A percentile compares a stretch with the other conserved stretches of the same genome.
These are phyloP conservation scores for Scheffersomyces parashehatae DNA, from an alignment of 1,139 yeast genomes.

Conservation along the genomic window DNA sequence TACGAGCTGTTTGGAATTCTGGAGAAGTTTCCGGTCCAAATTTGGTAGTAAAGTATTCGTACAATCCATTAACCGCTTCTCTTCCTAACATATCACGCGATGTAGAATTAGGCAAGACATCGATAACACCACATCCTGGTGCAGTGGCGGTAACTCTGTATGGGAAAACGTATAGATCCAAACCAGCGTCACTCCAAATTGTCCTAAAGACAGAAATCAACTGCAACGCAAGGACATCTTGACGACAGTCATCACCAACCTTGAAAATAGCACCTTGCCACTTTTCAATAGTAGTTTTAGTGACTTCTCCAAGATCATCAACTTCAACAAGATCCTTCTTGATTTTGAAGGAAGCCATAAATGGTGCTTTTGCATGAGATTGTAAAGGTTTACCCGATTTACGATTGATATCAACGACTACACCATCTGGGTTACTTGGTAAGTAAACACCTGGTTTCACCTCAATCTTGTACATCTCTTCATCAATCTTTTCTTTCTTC, in stretches of 20 bases:
- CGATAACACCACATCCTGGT: conserved; percentile 99
- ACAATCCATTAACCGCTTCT: conserved; percentile 96
- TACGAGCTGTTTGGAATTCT: conserved; percentile 88
- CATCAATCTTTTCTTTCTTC: conserved; percentile 93
- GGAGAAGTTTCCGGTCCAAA: conserved; percentile 92
- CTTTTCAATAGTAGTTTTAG: conserved; percentile 43
- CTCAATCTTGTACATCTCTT: conserved; percentile 82
- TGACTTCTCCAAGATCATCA: conserved; percentile 44
- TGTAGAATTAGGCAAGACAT: conserved; percentile 90
- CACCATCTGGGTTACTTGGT: conserved; percentile 96
- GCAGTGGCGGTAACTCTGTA: conserved; percentile 97
- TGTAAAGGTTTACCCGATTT: conserved; percentile 95
- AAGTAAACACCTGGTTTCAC: conserved; percentile 86
- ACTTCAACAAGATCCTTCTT: conserved; percentile 52
- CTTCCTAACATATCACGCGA: conserved; percentile 98
- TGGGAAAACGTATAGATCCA: conserved; percentile 90
- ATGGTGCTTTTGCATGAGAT: conserved; percentile 98
- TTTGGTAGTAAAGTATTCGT: conserved; percentile 87
- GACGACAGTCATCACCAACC: conserved; percentile 99
- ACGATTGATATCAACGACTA: conserved; percentile 87
- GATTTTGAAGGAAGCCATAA: conserved; percentile 92
- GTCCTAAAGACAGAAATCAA: conserved; percentile 88
- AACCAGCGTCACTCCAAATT: conserved; percentile 84
- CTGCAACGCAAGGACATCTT: conserved; percentile 93
- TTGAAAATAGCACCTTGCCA: conserved; percentile 98